These are phyloP conservation scores for Chenopodium formosanum DNA, from an alignment of 148 eudicot species.

Conservation along the genomic window DNA sequence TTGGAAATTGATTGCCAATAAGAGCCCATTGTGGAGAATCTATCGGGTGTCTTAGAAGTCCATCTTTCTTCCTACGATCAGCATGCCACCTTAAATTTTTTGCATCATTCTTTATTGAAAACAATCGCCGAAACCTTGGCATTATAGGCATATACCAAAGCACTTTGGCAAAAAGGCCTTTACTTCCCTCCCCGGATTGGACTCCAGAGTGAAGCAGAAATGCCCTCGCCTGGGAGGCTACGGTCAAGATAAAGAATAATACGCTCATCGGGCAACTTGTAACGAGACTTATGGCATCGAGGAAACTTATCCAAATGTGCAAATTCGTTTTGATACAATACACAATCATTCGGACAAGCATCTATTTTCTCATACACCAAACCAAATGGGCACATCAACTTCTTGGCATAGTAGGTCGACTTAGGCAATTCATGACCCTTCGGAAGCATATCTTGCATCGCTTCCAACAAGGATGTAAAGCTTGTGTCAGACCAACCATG, in stretches of 20 bases:
- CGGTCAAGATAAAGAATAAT: too few relatives aligned
- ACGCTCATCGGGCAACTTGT: background rate
- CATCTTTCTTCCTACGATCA: slow-evolving; percentile 11
- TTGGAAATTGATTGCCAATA: slow-evolving; percentile 1
- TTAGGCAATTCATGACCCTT: background rate
- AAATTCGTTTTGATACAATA: background rate
- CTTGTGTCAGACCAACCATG: background rate
- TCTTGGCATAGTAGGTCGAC: slow-evolving; percentile 1
- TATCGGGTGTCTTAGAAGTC: background rate
- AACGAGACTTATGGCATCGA: background rate
- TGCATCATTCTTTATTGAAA: background rate
- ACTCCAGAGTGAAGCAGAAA: background rate
- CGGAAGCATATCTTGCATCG: background rate
- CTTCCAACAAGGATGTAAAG: background rate
- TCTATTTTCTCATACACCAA: background rate
- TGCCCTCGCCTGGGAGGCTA: too few relatives aligned
- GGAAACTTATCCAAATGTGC: too few relatives aligned
- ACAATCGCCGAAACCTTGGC: background rate
- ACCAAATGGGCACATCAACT: background rate
- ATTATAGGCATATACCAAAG: background rate
- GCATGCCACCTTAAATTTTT: background rate
- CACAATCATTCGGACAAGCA: background rate
- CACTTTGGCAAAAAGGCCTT: background rate
- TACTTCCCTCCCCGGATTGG: background rate
- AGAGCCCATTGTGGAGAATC: slow-evolving; percentile 28